Evolutionary conservation across 768 basidiomycete genomes (phyloP).

Genomic region (Amanita phalloides): DNA sequence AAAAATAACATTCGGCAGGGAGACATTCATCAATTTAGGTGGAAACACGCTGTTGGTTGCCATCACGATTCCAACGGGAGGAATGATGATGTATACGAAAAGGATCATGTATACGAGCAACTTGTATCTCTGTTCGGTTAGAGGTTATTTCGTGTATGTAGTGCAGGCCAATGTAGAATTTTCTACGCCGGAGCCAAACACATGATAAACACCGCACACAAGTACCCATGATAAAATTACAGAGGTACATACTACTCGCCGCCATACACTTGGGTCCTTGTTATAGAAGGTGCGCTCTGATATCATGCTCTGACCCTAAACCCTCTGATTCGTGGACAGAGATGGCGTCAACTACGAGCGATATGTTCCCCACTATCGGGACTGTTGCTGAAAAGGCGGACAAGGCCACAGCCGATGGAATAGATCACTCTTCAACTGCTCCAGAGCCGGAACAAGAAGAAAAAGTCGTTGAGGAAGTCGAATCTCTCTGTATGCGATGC

Average conservation of each 20-base stretch:
- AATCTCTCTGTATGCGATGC: conserved; percentile 92
- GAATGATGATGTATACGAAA: conserved; percentile 46
- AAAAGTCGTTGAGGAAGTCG: conserved; percentile 69
- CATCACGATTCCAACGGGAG: conserved; percentile 49
- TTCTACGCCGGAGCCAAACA: background rate
- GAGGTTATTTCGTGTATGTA: background rate
- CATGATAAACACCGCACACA: background rate
- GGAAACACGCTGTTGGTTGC: conserved; percentile 77
- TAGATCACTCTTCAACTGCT: conserved; percentile 1
- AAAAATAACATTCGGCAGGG: background rate
- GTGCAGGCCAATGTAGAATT: background rate
- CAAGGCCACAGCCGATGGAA: conserved; percentile 7
- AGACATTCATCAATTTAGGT: conserved; percentile 14
- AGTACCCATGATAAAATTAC: background rate
- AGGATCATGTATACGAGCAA: conserved; percentile 33
- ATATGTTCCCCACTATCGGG: conserved; percentile 50
- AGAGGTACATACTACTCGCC: background rate
- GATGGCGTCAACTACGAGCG: background rate
- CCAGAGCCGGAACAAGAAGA: conserved; percentile 36
- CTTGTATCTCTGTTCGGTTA: background rate
- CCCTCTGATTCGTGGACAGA: background rate
- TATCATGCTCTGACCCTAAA: background rate
- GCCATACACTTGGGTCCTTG: background rate
- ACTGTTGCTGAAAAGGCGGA: conserved; percentile 42
- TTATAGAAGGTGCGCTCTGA: background rate